Evolutionary conservation across 1,139 yeast species (phyloP).

Genomic region (Barnettozyma hawaiiensis): DNA sequence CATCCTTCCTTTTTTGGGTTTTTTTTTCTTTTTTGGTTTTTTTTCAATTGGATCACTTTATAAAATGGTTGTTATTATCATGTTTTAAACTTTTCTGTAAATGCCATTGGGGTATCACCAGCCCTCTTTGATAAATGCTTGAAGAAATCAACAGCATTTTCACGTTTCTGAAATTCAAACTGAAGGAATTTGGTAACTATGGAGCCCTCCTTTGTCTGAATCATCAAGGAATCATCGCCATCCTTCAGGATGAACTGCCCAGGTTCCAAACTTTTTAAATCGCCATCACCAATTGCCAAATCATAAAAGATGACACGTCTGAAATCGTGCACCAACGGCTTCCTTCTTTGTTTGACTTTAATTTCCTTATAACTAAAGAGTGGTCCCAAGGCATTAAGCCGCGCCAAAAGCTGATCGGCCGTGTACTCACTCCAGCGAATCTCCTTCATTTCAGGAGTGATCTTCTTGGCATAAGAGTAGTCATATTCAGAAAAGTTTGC

Average conservation of each 20-base stretch:
- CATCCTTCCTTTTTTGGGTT: not conserved
- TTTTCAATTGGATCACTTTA: no score
- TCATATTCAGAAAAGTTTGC: constrained; percentile 29
- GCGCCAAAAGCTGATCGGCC: constrained; percentile 38
- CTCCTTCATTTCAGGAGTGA: constrained; percentile 36
- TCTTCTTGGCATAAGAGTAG: constrained; percentile 55
- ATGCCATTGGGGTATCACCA: constrained; percentile 29
- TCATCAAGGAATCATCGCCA: constrained; percentile 31
- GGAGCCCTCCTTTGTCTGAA: constrained; percentile 38
- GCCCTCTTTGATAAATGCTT: constrained; percentile 40
- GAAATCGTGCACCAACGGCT: constrained; percentile 22
- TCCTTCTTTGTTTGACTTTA: constrained; percentile 30
- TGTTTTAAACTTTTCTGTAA: constrained; percentile 3
- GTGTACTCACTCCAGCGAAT: constrained; percentile 40
- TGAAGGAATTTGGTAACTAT: constrained; percentile 38
- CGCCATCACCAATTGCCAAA: constrained; percentile 18
- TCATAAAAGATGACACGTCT: constrained; percentile 47
- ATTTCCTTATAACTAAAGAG: constrained; percentile 45
- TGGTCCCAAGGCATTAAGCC: constrained; percentile 54
- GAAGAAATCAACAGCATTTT: constrained; percentile 40
- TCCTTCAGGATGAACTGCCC: constrained; percentile 40
- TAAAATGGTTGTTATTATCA: no score
- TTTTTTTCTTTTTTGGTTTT: no score
- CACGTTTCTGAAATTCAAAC: constrained; percentile 49
- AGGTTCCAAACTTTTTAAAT: constrained; percentile 22